A percentile compares a stretch with the other conserved stretches of the same genome.
Conservation (phyloP, 202 grass and related monocot genomes). For the Musa balbisiana region DNA sequence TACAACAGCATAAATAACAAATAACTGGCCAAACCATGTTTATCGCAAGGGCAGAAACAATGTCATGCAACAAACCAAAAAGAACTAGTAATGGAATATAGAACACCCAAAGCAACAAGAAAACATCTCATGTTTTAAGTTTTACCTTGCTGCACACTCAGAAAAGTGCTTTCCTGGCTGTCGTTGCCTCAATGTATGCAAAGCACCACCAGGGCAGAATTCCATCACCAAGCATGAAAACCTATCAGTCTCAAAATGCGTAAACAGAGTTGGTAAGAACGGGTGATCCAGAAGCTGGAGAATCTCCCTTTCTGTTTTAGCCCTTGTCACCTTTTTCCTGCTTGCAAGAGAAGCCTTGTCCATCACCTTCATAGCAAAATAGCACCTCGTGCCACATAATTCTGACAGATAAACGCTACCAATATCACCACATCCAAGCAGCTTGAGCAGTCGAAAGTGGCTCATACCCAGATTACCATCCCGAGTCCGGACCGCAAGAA, state of each 20-base stretch:
- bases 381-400: conserved; percentile 79
- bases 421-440: conserved; percentile 90
- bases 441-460: conserved; percentile 91
- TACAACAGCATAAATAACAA: too few relatives aligned
- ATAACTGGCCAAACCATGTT: too few relatives aligned
- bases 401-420: conserved; percentile 94
- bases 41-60: too few relatives aligned
- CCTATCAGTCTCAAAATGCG: conserved; percentile 96
- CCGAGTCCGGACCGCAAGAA: conserved; percentile 64
- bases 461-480: conserved; percentile 84
- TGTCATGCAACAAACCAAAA: too few relatives aligned
- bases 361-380: conserved; percentile 98
- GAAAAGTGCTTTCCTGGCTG: conserved; percentile 93
- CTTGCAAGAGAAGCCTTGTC: conserved; percentile 73
- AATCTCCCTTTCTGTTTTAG: conserved; percentile 95
- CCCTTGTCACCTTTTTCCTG: conserved; percentile 58
- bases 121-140: not conserved
- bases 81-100: not conserved
- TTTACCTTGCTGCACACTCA: conserved; percentile 85
- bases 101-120: not conserved
- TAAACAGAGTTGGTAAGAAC: conserved; percentile 94
- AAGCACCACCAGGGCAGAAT: conserved; percentile 89
- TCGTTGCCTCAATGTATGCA: conserved; percentile 93
- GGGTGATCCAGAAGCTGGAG: conserved; percentile 97
- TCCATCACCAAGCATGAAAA: conserved; percentile 98